These are phyloP conservation scores for Dicorynia guianensis DNA, from an alignment of 306 rosid species.

Conservation along the genomic window DNA sequence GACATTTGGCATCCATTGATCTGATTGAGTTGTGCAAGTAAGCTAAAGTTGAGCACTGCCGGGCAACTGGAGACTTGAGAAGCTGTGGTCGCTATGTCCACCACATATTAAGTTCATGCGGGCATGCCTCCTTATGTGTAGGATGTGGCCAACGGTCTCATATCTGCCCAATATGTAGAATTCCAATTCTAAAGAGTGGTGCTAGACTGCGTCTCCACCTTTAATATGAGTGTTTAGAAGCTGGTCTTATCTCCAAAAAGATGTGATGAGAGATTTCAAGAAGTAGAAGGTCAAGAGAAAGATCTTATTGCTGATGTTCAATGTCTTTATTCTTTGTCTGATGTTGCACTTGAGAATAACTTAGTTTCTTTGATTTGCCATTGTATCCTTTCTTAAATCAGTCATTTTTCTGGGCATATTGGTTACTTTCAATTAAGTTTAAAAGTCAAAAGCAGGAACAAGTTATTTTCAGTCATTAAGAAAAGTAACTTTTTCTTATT, in stretches of 20 bases:
- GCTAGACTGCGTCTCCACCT: constrained; percentile 72
- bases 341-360: constrained; percentile 97
- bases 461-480: constrained; percentile 18
- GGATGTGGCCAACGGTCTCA: constrained; percentile 95
- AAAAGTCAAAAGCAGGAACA: neutral
- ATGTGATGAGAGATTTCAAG: constrained; percentile 79
- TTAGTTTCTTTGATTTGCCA: constrained; percentile 87
- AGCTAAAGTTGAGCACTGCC: constrained; percentile 92
- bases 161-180: constrained; percentile 88
- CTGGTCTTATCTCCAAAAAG: constrained; percentile 87
- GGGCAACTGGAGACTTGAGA: constrained; percentile 97
- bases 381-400: constrained; percentile 74
- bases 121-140: constrained; percentile 93
- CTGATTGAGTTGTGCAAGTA: constrained; percentile 87
- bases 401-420: constrained; percentile 8
- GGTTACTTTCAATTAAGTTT: neutral
- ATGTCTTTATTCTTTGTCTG: constrained; percentile 85
- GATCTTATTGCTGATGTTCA: constrained; percentile 78
- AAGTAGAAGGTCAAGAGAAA: constrained; percentile 77
- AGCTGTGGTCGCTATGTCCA: constrained; percentile 91
- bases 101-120: constrained; percentile 77
- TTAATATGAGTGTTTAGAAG: constrained; percentile 81
- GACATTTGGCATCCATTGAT: constrained; percentile 88
- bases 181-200: constrained; percentile 66
- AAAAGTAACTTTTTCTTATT: constrained; percentile 12